Base-by-base conservation (phyloP, 2,329 filamentous ascomycete species). In the Epichloe elymi region DNA sequence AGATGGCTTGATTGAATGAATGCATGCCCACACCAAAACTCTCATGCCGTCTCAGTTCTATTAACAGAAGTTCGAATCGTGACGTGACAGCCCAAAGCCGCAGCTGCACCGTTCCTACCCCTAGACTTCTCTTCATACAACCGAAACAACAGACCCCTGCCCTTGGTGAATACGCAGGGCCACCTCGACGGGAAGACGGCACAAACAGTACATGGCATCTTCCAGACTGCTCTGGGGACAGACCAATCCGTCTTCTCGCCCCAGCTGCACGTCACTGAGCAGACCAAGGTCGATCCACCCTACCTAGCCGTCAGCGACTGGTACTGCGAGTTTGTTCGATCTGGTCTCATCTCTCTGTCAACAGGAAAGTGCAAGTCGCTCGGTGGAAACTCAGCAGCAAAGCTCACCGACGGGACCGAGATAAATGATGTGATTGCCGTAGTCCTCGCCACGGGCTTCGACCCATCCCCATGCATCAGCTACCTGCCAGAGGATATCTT, bases 381-480 rank as follows among this genome's bases (percentile, higher is more conserved):
- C 4, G 57, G 53, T 0, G 70, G 60, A 15, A 62, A 57, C n/a
- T 65, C 63, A 1, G 72, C 63, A 1, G 72, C 63, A 8, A 70
- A 56, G 0, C 53, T 72, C 17, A 59, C 59, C 0, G 53, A 56
- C 2, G 54, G 57, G 7, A 57, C 57, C 2, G 60, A 61, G 30
- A 63, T 88, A 3, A 61, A 74, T 0, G 69, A 83, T 47, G 67
- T 90, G 33, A 78, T 76, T 0, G 84, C 82, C 0, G 73, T 93
- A 11, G 72, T 94, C 2, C 73, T 88, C 17, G 86, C 86, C 0
- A 91, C 86, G 0, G 88, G 88, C 1, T 94, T 87, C 61, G 77
- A 82, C 5, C 75, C 85, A 0, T 74, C 77, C 1, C 67, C 75
- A 0, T 82, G 82, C 0, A 65, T 93, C 10, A 74, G 76, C 5